Conservation (phyloP, 129 eudicot species). For the Flaveria linearis region DNA sequence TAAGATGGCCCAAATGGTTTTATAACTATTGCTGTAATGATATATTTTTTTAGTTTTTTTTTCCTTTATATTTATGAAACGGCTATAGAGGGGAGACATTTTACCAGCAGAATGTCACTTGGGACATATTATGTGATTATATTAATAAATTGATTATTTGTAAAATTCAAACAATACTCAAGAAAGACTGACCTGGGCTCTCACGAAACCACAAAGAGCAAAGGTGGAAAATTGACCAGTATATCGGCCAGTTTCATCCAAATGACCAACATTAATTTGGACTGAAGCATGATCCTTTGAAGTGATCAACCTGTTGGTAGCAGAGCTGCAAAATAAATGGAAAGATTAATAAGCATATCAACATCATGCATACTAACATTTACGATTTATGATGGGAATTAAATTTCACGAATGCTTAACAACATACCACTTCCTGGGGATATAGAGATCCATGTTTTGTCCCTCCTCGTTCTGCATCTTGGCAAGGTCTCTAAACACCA, state of each 20-base stretch:
- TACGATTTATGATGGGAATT: not conserved
- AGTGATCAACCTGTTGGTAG: constrained; percentile 67
- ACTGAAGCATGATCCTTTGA: constrained; percentile 78
- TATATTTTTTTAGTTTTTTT: not conserved
- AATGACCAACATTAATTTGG: constrained; percentile 61
- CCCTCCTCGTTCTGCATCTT: constrained; percentile 80
- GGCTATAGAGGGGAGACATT: too few relatives aligned
- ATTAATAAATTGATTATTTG: not conserved
- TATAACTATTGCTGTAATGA: not conserved
- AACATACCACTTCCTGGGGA: constrained; percentile 74
- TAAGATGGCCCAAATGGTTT: not conserved
- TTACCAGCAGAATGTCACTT: too few relatives aligned
- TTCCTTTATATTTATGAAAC: too few relatives aligned
- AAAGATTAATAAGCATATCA: not conserved
- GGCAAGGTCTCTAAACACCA: constrained; percentile 24
- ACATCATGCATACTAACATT: not conserved
- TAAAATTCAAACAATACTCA: not conserved
- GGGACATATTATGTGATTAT: not conserved
- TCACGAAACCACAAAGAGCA: constrained; percentile 62
- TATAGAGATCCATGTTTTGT: constrained; percentile 66
- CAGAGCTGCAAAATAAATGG: constrained; percentile 49
- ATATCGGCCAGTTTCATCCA: constrained; percentile 54
- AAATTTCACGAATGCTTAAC: not conserved
- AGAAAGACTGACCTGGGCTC: constrained; percentile 52
- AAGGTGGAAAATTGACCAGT: constrained; percentile 56